These are phyloP conservation scores for Apiotrichum laibachii DNA, from an alignment of 1,284 basidiomycete species.

Conservation along the genomic window DNA sequence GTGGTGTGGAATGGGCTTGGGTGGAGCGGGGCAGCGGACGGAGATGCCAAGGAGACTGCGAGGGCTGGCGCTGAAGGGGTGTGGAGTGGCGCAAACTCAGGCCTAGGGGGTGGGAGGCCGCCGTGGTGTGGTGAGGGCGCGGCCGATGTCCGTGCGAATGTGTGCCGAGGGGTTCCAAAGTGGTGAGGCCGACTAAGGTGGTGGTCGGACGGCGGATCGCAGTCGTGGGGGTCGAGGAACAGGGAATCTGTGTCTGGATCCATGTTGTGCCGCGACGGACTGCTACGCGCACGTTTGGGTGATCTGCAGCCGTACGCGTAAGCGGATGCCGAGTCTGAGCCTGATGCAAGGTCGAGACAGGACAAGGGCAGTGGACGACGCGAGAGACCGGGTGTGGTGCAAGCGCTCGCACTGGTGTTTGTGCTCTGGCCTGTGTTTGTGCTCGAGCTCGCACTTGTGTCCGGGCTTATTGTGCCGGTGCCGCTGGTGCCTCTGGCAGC, in stretches of 20 bases:
- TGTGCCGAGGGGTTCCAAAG: not conserved
- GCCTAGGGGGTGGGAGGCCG: too few species aligned
- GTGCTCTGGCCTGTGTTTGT: too few species aligned
- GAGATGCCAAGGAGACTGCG: not conserved
- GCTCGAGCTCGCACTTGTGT: too few species aligned
- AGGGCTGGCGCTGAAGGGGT: not conserved
- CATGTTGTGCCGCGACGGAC: slow-evolving; percentile 20
- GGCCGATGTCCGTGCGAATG: not conserved
- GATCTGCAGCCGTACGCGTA: slow-evolving; percentile 20
- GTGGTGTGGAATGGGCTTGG: not conserved
- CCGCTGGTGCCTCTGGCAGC: too few species aligned
- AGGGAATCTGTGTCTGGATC: not conserved
- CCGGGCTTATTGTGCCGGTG: too few species aligned
- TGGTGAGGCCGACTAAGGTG: too few species aligned
- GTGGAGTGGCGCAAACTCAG: too few species aligned
- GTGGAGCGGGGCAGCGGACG: not conserved
- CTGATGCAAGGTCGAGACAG: not conserved
- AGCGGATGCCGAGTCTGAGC: not conserved
- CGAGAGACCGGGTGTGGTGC: not conserved
- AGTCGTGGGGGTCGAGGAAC: not conserved
- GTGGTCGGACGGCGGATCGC: not conserved
- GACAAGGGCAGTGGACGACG: not conserved
- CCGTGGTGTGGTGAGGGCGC: not conserved
- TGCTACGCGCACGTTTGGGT: slow-evolving; percentile 37
- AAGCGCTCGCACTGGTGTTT: not conserved